Conservation (phyloP, 1,139 yeast species). For the Saccharomycopsis hybrid region DNA sequence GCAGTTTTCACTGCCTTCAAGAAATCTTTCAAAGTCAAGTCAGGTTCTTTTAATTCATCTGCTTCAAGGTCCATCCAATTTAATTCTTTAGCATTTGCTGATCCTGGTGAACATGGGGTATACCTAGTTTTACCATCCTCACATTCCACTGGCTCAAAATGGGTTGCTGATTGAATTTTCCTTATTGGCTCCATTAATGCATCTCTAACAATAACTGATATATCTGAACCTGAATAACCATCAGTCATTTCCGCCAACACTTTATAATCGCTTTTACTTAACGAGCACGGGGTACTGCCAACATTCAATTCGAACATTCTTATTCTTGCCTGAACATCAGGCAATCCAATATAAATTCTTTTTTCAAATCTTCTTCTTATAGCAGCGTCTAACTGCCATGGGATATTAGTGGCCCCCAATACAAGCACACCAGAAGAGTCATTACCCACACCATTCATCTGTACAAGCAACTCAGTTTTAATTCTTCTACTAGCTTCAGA, state of each 20-base stretch:
- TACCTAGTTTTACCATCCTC: constrained; percentile 36
- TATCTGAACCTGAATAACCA: constrained; percentile 96
- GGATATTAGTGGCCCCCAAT: constrained; percentile 95
- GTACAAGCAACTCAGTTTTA: constrained; percentile 91
- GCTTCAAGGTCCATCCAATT: constrained; percentile 90
- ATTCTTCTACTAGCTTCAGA: constrained; percentile 95
- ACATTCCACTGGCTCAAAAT: constrained; percentile 55
- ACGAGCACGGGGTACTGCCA: constrained; percentile 80
- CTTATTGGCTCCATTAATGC: constrained; percentile 98
- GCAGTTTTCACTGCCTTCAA: constrained; percentile 86
- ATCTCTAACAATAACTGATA: constrained; percentile 94
- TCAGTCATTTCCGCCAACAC: constrained; percentile 89
- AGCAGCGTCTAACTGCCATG: constrained; percentile 98
- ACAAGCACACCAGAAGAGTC: constrained; percentile 91
- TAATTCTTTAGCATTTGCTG: constrained; percentile 76
- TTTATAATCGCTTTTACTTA: constrained; percentile 67
- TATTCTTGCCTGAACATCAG: constrained; percentile 85
- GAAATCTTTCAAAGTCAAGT: constrained; percentile 83
- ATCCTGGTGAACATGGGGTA: constrained; percentile 98
- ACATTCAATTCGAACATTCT: constrained; percentile 93
- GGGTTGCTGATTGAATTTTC: constrained; percentile 94
- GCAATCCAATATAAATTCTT: constrained; percentile 90
- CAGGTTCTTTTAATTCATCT: constrained; percentile 86
- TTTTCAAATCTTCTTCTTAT: constrained; percentile 94
- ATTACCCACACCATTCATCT: constrained; percentile 98